Evolutionary conservation across 139 green algal species (phyloP).

Genomic region (Pseudopediastrum boryanum): DNA sequence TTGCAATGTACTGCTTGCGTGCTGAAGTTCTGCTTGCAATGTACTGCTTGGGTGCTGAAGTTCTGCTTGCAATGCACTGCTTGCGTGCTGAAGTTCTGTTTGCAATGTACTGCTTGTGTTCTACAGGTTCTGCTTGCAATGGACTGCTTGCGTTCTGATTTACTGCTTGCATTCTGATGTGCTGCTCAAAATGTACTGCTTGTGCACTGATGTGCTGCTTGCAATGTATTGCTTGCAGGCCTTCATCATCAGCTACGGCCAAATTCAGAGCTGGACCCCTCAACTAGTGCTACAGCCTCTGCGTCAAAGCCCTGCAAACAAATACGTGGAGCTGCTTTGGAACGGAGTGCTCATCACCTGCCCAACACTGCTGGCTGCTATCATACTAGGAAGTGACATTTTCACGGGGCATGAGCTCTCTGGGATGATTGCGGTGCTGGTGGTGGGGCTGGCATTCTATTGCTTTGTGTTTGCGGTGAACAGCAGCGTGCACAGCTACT

Average conservation of each 20-base stretch:
- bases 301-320: conserved; percentile 79
- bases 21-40: no score
- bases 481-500: conserved; percentile 82
- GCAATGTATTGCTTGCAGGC: not conserved
- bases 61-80: no score
- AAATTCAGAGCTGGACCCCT: conserved; percentile 83
- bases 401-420: conserved; percentile 37
- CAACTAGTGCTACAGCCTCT: conserved; percentile 77
- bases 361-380: conserved; percentile 60
- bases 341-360: conserved; percentile 55
- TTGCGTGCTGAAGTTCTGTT: no score
- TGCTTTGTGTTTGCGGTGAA: conserved; percentile 90
- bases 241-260: conserved; percentile 62
- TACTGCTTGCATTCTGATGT: no score
- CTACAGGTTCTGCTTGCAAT: no score
- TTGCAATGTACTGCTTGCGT: no score
- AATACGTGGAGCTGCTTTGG: conserved; percentile 75
- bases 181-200: no score
- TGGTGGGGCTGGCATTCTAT: conserved; percentile 65
- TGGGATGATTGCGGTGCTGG: conserved; percentile 51
- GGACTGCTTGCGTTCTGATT: no score
- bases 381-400: conserved; percentile 52
- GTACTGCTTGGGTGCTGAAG: no score
- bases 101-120: no score
- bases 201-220: not conserved